Evolutionary conservation across 306 rosid species (phyloP).

Genomic region (Delonix regia): DNA sequence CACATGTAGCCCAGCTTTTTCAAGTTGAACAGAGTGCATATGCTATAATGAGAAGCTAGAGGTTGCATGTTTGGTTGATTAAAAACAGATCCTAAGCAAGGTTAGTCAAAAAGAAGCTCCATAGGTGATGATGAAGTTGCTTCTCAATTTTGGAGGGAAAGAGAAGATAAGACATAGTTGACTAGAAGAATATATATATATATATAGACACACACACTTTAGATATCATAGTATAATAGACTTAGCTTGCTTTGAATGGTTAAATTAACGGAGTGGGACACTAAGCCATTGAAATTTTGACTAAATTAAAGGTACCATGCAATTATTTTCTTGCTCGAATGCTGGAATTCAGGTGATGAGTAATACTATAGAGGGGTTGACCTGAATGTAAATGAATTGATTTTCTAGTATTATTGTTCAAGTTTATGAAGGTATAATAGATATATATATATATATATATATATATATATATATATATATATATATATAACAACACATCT

Average conservation of each 20-base stretch:
- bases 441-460: no score
- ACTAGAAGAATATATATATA: neutral
- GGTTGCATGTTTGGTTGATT: neutral
- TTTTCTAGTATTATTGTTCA: neutral
- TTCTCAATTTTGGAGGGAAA: neutral
- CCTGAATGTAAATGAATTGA: neutral
- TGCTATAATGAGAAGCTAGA: neutral
- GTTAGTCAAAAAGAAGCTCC: conserved; percentile 9
- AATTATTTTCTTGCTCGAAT: conserved; percentile 1
- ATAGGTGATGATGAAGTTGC: neutral
- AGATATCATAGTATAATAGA: neutral
- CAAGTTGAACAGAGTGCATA: neutral
- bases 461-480: no score
- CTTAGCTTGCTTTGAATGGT: neutral
- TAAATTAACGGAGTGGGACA: neutral
- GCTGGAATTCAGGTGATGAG: neutral
- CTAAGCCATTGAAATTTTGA: neutral
- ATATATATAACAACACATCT: neutral
- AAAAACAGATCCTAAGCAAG: neutral
- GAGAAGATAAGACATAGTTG: neutral
- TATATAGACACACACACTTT: no score
- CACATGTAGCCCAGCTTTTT: neutral
- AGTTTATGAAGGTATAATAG: no score
- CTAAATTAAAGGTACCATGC: neutral
- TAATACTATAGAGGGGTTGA: neutral